phyloP scores from a whole-genome alignment of 345 rosid species.

The Aquilaria sinensis region DNA sequence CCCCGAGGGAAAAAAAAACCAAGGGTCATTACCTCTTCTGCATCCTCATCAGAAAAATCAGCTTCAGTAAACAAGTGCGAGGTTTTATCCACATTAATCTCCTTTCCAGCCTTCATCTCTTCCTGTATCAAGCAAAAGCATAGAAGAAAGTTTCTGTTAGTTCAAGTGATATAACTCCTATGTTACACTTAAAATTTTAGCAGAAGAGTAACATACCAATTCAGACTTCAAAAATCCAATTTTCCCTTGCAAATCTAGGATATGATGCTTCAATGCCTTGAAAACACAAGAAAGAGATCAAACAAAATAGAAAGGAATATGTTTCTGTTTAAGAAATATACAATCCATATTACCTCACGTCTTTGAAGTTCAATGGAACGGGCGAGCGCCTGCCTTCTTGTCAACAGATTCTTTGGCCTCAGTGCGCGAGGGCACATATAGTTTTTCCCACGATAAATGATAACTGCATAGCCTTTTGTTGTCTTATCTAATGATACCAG shows the following conservation, averaged over 20 bases:
- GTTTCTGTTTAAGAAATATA: slow-evolving; percentile 4
- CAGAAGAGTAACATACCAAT: slow-evolving; percentile 26
- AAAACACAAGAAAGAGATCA: slow-evolving; percentile 15
- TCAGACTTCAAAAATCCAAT: slow-evolving; percentile 51
- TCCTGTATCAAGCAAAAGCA: slow-evolving; percentile 29
- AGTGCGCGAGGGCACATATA: slow-evolving; percentile 46
- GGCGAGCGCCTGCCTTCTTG: slow-evolving; percentile 75
- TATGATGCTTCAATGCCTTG: slow-evolving; percentile 80
- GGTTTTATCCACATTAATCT: slow-evolving; percentile 27
- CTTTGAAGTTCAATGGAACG: slow-evolving; percentile 91
- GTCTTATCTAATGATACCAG: slow-evolving; percentile 77
- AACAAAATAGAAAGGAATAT: slow-evolving; percentile 2
- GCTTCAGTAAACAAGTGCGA: slow-evolving; percentile 28
- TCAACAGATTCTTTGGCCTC: slow-evolving; percentile 67
- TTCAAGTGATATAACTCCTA: background rate
- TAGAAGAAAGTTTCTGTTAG: background rate
- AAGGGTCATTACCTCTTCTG: slow-evolving; percentile 42
- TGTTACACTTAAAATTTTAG: too few species aligned
- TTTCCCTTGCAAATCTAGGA: slow-evolving; percentile 52
- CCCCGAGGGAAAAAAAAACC: background rate
- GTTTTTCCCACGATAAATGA: slow-evolving; percentile 88
- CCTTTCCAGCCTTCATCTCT: slow-evolving; percentile 33
- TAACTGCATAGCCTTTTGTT: slow-evolving; percentile 66
- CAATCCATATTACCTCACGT: slow-evolving; percentile 49
- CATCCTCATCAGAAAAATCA: slow-evolving; percentile 24